These are phyloP conservation scores for Clitopilus hobsonii DNA, from an alignment of 768 basidiomycete genomes.

Conservation along the genomic window DNA sequence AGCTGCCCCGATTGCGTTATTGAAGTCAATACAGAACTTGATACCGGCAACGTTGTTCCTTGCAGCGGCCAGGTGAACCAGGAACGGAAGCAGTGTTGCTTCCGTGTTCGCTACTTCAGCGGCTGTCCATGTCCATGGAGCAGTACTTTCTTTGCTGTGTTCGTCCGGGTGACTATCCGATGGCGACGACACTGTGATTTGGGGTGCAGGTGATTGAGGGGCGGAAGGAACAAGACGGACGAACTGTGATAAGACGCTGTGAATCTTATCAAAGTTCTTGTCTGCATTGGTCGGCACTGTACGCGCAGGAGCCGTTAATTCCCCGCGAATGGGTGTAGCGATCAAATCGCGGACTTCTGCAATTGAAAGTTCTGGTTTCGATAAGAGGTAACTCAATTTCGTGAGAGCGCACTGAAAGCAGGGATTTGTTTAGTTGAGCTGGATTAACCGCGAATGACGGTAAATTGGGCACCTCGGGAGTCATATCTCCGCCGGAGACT, in stretches of 20 bases:
- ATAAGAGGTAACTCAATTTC: conserved; percentile 86
- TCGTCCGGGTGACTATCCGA: conserved; percentile 35
- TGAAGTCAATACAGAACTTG: conserved; percentile 49
- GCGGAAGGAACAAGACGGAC: conserved; percentile 48
- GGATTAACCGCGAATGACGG: not conserved
- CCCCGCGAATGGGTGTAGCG: conserved; percentile 78
- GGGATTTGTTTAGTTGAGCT: not conserved
- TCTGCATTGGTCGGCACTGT: conserved; percentile 37
- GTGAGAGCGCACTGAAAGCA: conserved; percentile 86
- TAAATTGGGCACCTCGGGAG: conserved; percentile 65
- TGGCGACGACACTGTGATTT: conserved; percentile 23
- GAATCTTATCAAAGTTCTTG: conserved; percentile 54
- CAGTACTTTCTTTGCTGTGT: conserved; percentile 40
- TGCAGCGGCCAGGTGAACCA: conserved; percentile 76
- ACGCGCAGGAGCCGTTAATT: conserved; percentile 59
- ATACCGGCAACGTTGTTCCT: conserved; percentile 63
- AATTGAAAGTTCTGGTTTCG: conserved; percentile 71
- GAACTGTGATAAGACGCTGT: conserved; percentile 63
- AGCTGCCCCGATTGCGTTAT: conserved; percentile 18
- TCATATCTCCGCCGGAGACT: conserved; percentile 88
- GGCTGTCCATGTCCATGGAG: conserved; percentile 77
- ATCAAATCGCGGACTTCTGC: conserved; percentile 73
- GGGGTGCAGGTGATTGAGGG: conserved; percentile 27
- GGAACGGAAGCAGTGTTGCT: conserved; percentile 66
- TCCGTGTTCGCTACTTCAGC: conserved; percentile 71